A percentile compares a stretch with the other conserved stretches of the same genome.
phyloP scores from a whole-genome alignment of 306 rosid genomes.

The Quercus alba region DNA sequence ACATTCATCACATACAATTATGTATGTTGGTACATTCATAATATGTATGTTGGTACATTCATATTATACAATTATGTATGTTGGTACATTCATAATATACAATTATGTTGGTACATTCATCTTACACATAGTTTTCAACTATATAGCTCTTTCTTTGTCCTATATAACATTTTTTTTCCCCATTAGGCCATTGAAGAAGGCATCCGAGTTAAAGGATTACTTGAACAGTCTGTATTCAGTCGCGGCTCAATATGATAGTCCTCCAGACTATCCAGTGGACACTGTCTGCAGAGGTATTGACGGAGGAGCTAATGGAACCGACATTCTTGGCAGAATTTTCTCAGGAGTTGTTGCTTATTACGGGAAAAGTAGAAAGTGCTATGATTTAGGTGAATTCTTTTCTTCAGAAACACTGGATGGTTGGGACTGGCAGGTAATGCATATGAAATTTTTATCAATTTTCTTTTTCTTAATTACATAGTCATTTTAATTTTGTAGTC shows the following conservation, averaged over 20 bases:
- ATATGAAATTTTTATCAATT: background rate
- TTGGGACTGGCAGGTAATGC: constrained; percentile 29
- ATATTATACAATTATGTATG: no score
- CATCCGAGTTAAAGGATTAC: background rate
- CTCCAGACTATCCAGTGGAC: background rate
- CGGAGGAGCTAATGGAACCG: background rate
- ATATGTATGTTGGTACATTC: no score
- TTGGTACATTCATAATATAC: no score
- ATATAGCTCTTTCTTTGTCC: no score
- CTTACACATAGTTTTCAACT: no score
- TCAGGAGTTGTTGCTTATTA: constrained; percentile 1
- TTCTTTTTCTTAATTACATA: background rate
- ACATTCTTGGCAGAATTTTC: constrained; percentile 9
- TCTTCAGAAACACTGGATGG: background rate
- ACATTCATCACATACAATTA: no score
- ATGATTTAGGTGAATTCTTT: background rate
- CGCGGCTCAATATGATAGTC: constrained; percentile 25
- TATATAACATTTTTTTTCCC: no score
- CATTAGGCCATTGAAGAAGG: constrained; percentile 10
- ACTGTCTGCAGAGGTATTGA: constrained; percentile 16
- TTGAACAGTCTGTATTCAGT: background rate
- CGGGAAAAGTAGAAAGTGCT: background rate
- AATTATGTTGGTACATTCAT: no score
- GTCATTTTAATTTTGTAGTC: background rate
- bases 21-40: no score